Base-by-base conservation (phyloP, 108 stramenopile species). In the Nitzschia palea region DNA sequence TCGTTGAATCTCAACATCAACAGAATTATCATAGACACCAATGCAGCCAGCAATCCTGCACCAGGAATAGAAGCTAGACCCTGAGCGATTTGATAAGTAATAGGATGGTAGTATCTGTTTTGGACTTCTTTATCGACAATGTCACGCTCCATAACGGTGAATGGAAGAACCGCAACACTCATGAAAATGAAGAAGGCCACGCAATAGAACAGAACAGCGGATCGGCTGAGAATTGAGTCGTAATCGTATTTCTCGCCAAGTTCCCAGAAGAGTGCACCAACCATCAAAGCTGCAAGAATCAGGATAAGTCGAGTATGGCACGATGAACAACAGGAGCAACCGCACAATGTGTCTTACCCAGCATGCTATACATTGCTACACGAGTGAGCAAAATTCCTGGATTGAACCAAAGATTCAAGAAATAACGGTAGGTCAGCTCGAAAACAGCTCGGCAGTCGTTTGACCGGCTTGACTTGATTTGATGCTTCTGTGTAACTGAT, bases 181-280 rank as follows among this genome's bases (percentile, higher is more conserved):
- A 87, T 87, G 60, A 84, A 87, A 29, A 84, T 80, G 62, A 80
- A 87, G 44, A 87, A 87, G 18, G 83, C 78, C 8, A 78, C 80
- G 58, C 82, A 81, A 55, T 84, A 87, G 48, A 84, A 87, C 17
- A 84, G 55, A 12, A 84, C 56, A 0, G 82, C 80, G 10, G 75
- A 51, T 10, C 77, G 61, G 8, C 69, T 62, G n/a, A 76, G 51
- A 53, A 83, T 70, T 9, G 74, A 64, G 22, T 65, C 53, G 32
- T 45, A 57, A 40, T 71, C 70, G 23, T 48, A 34, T 26, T 62
- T 40, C 9, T 75, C 57, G 26, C 77, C 77, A 9, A 86, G 55
- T 18, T 78, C 67, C 72, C 68, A 82, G 51, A 86, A 86, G 1
- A 86, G 53, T 29, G 66, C 72, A 34, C 78, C 78, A 35, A 79